Conservation (phyloP, 352 stramenopile species). For the Pythium phragmiticola region DNA sequence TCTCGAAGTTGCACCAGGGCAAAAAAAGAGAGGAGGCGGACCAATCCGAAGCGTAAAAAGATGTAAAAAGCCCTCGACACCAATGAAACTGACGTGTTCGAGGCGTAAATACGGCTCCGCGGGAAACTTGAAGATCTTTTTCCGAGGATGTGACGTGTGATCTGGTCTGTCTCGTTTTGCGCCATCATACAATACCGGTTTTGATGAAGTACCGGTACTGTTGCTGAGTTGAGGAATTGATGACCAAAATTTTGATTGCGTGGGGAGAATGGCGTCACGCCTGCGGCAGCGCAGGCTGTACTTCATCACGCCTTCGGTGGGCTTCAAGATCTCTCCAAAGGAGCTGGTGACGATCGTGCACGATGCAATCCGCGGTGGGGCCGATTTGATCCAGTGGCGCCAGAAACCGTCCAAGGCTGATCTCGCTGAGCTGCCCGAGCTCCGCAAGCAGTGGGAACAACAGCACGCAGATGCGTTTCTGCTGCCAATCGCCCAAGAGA, state of each 20-base stretch:
- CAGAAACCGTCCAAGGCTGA: slow-evolving; percentile 45
- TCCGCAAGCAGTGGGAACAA: slow-evolving; percentile 30
- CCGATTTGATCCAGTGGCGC: slow-evolving; percentile 49
- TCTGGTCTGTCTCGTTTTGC: slow-evolving; percentile 8
- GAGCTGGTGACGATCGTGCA: slow-evolving; percentile 39
- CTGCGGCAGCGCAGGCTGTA: slow-evolving; percentile 39
- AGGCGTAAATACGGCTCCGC: slow-evolving; percentile 11
- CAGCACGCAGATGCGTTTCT: slow-evolving; percentile 32
- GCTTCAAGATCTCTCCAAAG: slow-evolving; percentile 23
- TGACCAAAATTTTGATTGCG: neutral
- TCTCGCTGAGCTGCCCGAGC: slow-evolving; percentile 25
- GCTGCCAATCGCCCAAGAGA: slow-evolving; percentile 32
- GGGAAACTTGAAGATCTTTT: slow-evolving; percentile 5
- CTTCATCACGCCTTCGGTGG: slow-evolving; percentile 60
- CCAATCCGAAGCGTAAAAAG: slow-evolving; percentile 9
- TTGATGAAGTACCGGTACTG: neutral
- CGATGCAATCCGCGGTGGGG: slow-evolving; percentile 45
- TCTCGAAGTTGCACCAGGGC: slow-evolving; percentile 21
- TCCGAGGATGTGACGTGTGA: no score
- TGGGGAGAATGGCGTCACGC: slow-evolving; percentile 12
- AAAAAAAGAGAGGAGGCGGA: slow-evolving; percentile 16
- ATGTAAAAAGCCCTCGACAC: slow-evolving; percentile 19
- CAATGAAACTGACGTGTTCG: slow-evolving; percentile 14
- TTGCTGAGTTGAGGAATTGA: neutral
- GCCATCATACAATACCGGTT: neutral